These are phyloP conservation scores for Candida tammaniensis DNA, from an alignment of 805 yeast genomes.

Conservation along the genomic window DNA sequence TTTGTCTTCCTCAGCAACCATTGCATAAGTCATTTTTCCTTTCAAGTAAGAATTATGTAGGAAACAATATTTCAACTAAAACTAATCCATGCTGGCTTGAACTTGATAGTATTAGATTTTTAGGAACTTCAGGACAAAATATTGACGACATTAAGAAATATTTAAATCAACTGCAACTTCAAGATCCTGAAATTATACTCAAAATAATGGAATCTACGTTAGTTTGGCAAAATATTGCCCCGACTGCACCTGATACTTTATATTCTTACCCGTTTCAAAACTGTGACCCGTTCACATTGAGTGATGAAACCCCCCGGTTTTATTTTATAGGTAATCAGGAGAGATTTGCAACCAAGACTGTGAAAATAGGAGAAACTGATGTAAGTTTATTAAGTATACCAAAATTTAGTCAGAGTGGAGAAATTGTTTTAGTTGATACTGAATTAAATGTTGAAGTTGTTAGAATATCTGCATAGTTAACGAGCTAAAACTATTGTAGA, in stretches of 20 bases:
- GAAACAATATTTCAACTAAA: conserved; percentile 19
- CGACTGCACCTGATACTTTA: conserved; percentile 95
- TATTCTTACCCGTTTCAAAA: conserved; percentile 82
- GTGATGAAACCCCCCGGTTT: conserved; percentile 74
- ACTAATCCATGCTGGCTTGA: conserved; percentile 76
- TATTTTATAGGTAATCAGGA: conserved; percentile 86
- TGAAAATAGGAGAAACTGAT: conserved; percentile 13
- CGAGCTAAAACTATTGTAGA: too few relatives aligned
- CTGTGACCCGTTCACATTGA: conserved; percentile 76
- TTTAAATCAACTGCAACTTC: conserved; percentile 27
- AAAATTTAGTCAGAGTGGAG: conserved; percentile 60
- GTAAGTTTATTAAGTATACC: conserved; percentile 70
- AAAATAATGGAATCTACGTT: conserved; percentile 59
- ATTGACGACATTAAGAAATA: conserved; percentile 76
- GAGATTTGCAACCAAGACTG: conserved; percentile 45
- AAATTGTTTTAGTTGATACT: conserved; percentile 29
- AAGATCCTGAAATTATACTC: conserved; percentile 40
- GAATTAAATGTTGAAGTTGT: conserved; percentile 48
- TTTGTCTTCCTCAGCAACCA: conserved; percentile 85
- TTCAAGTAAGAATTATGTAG: conserved; percentile 40
- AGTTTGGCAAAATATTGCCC: conserved; percentile 82
- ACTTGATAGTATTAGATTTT: conserved; percentile 46
- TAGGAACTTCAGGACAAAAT: conserved; percentile 86
- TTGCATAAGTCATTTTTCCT: conserved; percentile 75
- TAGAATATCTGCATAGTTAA: conserved; percentile 19